These are phyloP conservation scores for Hibiscus syriacus DNA, from an alignment of 345 rosid species.

Conservation along the genomic window DNA sequence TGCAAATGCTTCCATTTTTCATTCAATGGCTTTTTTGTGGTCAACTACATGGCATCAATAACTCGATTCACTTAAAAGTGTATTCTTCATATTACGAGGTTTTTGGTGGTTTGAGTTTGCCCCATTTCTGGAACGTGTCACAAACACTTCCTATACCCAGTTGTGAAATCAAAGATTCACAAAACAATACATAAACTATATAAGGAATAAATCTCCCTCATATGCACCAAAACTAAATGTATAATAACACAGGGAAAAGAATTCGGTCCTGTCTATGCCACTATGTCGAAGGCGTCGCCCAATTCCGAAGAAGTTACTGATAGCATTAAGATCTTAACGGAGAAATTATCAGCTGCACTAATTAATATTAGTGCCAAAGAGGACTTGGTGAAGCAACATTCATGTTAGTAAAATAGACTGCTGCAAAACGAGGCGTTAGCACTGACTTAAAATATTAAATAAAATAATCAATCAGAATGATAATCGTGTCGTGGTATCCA, in stretches of 20 bases:
- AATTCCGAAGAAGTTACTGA: conserved; percentile 43
- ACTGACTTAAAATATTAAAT: no score
- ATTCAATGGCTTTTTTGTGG: not conserved
- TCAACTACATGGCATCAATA: not conserved
- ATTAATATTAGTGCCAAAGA: conserved; percentile 80
- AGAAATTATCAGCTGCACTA: conserved; percentile 76
- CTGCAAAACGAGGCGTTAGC: no score
- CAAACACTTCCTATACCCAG: not conserved
- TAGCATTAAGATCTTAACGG: conserved; percentile 43
- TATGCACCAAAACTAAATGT: no score
- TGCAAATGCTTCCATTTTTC: not conserved
- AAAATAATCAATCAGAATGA: no score
- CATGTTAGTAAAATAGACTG: no score
- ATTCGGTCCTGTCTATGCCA: no score
- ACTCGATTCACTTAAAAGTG: not conserved
- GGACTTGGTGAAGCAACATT: conserved; percentile 80
- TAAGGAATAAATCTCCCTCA: not conserved
- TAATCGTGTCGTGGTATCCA: no score
- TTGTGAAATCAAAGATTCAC: not conserved
- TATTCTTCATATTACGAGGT: not conserved
- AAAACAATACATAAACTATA: not conserved
- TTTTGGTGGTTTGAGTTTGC: not conserved
- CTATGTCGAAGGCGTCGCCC: conserved; percentile 28
- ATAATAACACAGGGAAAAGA: no score
- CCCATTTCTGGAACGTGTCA: not conserved